Percentiles rank a stretch among this genome's conserved stretches.
Evolutionary conservation across 805 yeast species (phyloP).

Genomic region (Starmerella vaccinii): DNA sequence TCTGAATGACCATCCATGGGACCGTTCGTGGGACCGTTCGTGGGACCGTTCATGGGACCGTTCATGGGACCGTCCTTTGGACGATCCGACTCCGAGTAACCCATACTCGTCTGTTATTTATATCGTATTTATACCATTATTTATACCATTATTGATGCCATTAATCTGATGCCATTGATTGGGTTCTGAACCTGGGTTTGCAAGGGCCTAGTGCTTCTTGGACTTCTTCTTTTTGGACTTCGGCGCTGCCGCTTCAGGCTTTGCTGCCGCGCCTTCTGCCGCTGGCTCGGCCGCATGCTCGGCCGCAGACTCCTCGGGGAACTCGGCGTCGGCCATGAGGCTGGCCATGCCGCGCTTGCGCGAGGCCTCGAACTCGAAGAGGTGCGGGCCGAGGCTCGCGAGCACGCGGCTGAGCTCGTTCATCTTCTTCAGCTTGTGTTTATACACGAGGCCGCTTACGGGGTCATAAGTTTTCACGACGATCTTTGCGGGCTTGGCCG

Average conservation of each 20-base stretch:
- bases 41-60: no score
- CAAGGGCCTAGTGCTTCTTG: slow-evolving; percentile 22
- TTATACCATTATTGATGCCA: no score
- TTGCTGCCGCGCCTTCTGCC: slow-evolving; percentile 2
- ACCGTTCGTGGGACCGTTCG: no score
- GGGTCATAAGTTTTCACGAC: slow-evolving; percentile 59
- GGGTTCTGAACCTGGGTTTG: no score
- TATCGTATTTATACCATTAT: no score
- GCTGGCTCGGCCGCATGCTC: slow-evolving; percentile 10
- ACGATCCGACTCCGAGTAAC: no score
- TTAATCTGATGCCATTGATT: slow-evolving; percentile 1
- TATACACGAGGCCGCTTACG: slow-evolving; percentile 49
- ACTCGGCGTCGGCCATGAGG: slow-evolving; percentile 27
- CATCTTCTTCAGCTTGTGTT: slow-evolving; percentile 46
- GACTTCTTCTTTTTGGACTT: slow-evolving; percentile 23
- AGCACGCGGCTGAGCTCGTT: slow-evolving; percentile 68
- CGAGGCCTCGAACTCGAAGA: slow-evolving; percentile 23
- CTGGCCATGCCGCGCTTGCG: slow-evolving; percentile 28
- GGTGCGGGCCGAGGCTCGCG: slow-evolving; percentile 51
- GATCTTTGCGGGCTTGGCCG: slow-evolving; percentile 29
- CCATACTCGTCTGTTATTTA: background rate
- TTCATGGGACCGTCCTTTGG: no score
- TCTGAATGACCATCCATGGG: no score
- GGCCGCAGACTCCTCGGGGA: slow-evolving; percentile 14
- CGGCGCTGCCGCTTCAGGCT: background rate